Percentiles rank a stretch among this genome's conserved stretches.
Evolutionary conservation across 2,329 filamentous ascomycete species (phyloP).

Genomic region (Phyllosticta citrichinensis): DNA sequence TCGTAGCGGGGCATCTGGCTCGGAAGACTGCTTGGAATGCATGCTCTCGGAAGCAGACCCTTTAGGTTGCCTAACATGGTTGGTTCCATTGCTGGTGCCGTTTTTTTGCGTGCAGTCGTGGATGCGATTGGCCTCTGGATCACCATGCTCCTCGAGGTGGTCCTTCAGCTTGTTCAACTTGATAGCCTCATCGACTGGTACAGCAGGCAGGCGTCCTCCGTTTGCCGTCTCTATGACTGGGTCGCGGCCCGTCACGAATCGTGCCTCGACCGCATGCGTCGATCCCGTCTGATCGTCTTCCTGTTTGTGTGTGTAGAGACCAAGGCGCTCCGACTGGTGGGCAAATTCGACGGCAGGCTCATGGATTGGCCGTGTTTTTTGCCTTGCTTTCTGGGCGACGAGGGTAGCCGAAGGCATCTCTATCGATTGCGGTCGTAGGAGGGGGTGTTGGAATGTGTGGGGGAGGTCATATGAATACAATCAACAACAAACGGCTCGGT

Average conservation of each 20-base stretch:
- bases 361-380: constrained; percentile 18
- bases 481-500: background rate
- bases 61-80: constrained; percentile 26
- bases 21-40: constrained; percentile 29
- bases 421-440: background rate
- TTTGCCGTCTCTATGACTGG: constrained; percentile 60
- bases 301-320: constrained; percentile 30
- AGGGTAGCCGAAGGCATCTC: constrained; percentile 4
- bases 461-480: background rate
- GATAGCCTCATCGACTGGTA: constrained; percentile 59
- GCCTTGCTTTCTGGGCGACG: constrained; percentile 11
- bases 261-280: constrained; percentile 51
- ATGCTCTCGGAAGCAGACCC: constrained; percentile 14
- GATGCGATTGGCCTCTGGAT: constrained; percentile 19
- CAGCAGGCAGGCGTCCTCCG: constrained; percentile 55
- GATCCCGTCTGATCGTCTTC: constrained; percentile 34
- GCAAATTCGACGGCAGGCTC: constrained; percentile 46
- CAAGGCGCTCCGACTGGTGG: constrained; percentile 46
- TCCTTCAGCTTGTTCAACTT: constrained; percentile 57
- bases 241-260: constrained; percentile 56
- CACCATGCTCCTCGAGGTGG: constrained; percentile 32
- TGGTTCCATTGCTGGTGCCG: constrained; percentile 32
- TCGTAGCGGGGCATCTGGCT: constrained; percentile 36
- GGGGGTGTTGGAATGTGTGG: background rate
- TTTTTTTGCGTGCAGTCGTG: constrained; percentile 17